Base-by-base conservation (phyloP, 345 rosid species). In the Aquilaria malaccensis region DNA sequence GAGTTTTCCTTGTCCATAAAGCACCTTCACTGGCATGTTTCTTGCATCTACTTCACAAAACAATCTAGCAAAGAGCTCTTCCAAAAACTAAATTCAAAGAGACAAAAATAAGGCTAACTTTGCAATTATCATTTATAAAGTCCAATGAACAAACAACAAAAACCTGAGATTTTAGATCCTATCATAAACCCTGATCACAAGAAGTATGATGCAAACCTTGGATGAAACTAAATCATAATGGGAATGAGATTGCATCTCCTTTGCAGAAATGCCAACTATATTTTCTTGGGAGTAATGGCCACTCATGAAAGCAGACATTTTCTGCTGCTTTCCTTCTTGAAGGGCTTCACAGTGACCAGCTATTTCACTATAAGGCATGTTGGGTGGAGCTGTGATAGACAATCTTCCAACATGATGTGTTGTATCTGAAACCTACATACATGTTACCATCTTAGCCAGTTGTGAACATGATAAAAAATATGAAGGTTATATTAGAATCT, bases 341-440 rank as follows among this genome's bases (percentile, higher is more conserved):
- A 87, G 87, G 33, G 90, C 88, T 58, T 84, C 95, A 32, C 95
- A 85, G 30, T 85, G 83, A 53, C 84, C 85, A 31, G 88, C 91
- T 85, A 87, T 84, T 65, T 87, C 83, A 49, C 70, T 68, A 56
- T 83, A 83, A 50, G 91, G 80, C 81, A 83, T 71, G 75, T 80
- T 78, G 62, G 79, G 74, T 12, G 85, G 80, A 47, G 74, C 55
- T 52, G 87, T 77, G 62, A 73, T 77, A 56, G 89, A 85, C 55
- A 67, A 66, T 70, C 89, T 81, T 59, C 83, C 89, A 56, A 81
- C 74, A 65, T 85, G 80, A 70, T 71, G 55, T 54, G 81, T 71
- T 60, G 85, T 76, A 79, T 83, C 81, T 43, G 84, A 76, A 53
- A 80, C 76, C 88, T 84, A 79, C 49, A 51, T 13, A 62, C 57